Conservation (phyloP, 2,329 filamentous ascomycete species). For the Penicillium fuscoglaucum region DNA sequence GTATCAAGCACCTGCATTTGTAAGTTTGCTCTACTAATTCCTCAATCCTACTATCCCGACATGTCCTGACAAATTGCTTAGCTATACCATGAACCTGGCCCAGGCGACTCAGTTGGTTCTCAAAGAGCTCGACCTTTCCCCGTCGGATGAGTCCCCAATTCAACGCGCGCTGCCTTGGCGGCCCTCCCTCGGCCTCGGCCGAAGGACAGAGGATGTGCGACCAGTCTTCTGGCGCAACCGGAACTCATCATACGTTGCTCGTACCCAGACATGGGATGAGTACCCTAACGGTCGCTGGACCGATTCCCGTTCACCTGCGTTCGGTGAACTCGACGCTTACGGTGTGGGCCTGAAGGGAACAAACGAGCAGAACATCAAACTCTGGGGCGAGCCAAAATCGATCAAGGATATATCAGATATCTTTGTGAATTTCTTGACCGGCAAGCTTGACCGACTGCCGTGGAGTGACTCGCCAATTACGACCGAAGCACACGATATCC, state of each 20-base stretch:
- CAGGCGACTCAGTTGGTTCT: conserved; percentile 92
- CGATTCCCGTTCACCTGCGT: conserved; percentile 92
- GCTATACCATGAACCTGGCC: conserved; percentile 97
- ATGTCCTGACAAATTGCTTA: conserved; percentile 30
- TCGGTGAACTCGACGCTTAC: conserved; percentile 92
- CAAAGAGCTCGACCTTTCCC: conserved; percentile 81
- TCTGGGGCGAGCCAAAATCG: conserved; percentile 84
- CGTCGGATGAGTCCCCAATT: conserved; percentile 72
- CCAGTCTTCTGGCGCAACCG: conserved; percentile 99
- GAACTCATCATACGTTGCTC: conserved; percentile 90
- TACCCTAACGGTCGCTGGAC: conserved; percentile 99
- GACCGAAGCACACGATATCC: conserved; percentile 76
- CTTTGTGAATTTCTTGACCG: conserved; percentile 82
- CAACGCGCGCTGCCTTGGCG: conserved; percentile 95
- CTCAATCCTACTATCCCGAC: background rate
- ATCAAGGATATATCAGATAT: conserved; percentile 77
- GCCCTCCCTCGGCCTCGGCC: conserved; percentile 84
- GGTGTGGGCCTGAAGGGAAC: conserved; percentile 91
- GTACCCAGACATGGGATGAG: conserved; percentile 98
- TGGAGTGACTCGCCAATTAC: conserved; percentile 93
- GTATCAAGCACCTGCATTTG: conserved; percentile 89
- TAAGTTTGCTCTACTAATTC: conserved; percentile 37
- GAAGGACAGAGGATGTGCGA: conserved; percentile 90
- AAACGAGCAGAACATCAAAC: conserved; percentile 92
- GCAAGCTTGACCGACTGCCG: conserved; percentile 76